A percentile compares a stretch with the other conserved stretches of the same genome.
Evolutionary conservation across 371 early-diverging fungal genomes (phyloP).

Genomic region (Mortierella sp.): DNA sequence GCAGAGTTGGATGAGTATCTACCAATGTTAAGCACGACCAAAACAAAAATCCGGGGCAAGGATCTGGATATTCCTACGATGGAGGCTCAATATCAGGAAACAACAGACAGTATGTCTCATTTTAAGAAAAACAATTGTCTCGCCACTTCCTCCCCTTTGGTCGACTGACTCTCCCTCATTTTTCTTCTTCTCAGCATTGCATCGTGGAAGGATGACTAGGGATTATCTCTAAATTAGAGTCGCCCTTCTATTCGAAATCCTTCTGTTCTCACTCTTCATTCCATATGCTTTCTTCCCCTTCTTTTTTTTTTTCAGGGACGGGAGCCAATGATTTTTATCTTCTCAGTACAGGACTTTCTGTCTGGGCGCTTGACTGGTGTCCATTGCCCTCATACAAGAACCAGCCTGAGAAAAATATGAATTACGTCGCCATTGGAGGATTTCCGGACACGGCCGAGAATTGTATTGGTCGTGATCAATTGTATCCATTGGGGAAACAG

Average conservation of each 20-base stretch:
- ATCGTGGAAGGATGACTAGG: too few relatives aligned
- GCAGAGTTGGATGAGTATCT: conserved; percentile 42
- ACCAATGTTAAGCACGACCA: conserved; percentile 21
- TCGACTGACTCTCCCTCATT: too few relatives aligned
- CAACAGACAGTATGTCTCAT: conserved; percentile 8
- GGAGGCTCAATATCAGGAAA: conserved; percentile 20
- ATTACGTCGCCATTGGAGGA: conserved; percentile 44
- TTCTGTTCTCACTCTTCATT: too few relatives aligned
- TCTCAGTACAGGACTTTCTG: conserved; percentile 36
- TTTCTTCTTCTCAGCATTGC: too few relatives aligned
- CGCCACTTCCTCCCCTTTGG: background rate
- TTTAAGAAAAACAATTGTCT: background rate
- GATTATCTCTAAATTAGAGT: background rate
- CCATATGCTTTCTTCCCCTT: too few relatives aligned
- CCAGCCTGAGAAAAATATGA: background rate
- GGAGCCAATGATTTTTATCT: conserved; percentile 35
- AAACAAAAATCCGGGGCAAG: conserved; percentile 7
- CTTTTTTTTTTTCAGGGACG: conserved; percentile 10
- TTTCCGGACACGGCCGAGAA: conserved; percentile 49
- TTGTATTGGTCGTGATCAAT: conserved; percentile 34
- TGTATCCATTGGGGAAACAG: conserved; percentile 44
- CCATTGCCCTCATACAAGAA: conserved; percentile 20
- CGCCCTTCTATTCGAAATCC: too few relatives aligned
- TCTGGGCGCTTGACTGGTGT: conserved; percentile 45
- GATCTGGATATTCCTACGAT: conserved; percentile 22